Evolutionary conservation across 257 asterid species (phyloP), one percentile per base, ranked within the genome.

Genomic region (Craterostigma plantagineum): DNA sequence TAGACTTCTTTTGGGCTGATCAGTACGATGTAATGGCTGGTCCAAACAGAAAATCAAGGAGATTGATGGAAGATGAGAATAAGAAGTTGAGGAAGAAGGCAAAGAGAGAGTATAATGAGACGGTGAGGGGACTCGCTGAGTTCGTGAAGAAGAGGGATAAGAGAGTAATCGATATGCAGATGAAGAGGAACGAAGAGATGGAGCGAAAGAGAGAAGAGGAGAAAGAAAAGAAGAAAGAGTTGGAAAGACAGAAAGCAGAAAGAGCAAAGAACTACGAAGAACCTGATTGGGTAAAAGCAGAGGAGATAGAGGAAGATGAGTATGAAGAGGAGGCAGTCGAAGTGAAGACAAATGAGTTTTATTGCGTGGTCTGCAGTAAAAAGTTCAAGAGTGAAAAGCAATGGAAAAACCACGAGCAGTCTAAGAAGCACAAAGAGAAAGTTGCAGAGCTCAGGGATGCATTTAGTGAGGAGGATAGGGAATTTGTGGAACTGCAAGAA

Each of bases 381-480:
- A 90, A 77, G 68, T 90, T 90, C 59, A 90, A 68, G 81, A 83
- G 87, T 40, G 95, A 90, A 50, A 90, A 79, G 59, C 98, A 90
- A 62, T 90, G 95, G 98, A 77, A 73, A 66, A 90, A 90, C 68
- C 95, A 90, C 3, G 94, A 90, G 63, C 95, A 77, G 67, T 90
- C 94, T 7, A 90, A 77, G 66, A 90, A 90, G 71, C 98, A 90
- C 65, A 90, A 79, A 64, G 94, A 90, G 59, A 90, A 75, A 63
- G 71, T 83, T 50, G 76, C 83, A n/a, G 87, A 76, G 48, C 59
- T 90, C 65, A 73, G 81, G 65, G 66, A 70, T 18, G 86, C 84
- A 48, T 83, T 90, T 57, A 53, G 48, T 18, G 75, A 76, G 16
- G 91, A 79, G 63, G 94, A 79, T 53, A 60, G 50, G 62, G 81